Evolutionary conservation across 2,329 filamentous ascomycete species (phyloP).

Genomic region (Lachnellula suecica): DNA sequence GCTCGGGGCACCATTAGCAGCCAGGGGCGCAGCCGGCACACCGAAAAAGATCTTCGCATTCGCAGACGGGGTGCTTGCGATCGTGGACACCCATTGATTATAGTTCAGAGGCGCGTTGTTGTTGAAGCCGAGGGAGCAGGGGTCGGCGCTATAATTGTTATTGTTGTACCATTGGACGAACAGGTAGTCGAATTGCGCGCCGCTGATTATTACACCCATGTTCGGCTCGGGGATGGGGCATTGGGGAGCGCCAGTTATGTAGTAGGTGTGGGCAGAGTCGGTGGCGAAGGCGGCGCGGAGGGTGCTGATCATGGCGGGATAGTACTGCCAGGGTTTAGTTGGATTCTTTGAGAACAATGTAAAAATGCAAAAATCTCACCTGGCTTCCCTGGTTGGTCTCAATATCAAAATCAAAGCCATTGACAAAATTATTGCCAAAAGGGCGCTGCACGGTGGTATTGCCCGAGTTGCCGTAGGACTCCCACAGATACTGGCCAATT

Average conservation of each 20-base stretch:
- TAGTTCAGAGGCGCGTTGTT: conserved; percentile 28
- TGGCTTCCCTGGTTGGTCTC: conserved; percentile 34
- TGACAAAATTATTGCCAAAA: conserved; percentile 46
- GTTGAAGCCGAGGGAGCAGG: conserved; percentile 8
- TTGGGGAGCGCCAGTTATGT: conserved; percentile 49
- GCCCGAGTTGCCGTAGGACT: conserved; percentile 42
- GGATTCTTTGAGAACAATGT: too few relatives aligned
- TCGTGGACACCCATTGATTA: conserved; percentile 28
- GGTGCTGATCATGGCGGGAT: conserved; percentile 30
- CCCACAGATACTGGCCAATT: conserved; percentile 45
- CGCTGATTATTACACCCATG: conserved; percentile 38
- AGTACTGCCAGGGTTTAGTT: too few relatives aligned
- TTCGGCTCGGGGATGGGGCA: conserved; percentile 46
- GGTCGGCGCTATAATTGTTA: conserved; percentile 23
- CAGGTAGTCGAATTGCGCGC: conserved; percentile 42
- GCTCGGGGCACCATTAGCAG: conserved; percentile 34
- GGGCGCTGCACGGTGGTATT: conserved; percentile 38
- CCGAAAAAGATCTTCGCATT: conserved; percentile 33
- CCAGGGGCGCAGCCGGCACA: conserved; percentile 32
- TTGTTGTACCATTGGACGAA: conserved; percentile 47
- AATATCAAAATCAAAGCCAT: conserved; percentile 53
- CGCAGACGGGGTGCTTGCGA: conserved; percentile 27
- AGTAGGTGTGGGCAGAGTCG: conserved; percentile 37
- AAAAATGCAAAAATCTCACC: too few relatives aligned
- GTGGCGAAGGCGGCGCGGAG: conserved; percentile 33